Base-by-base conservation (phyloP, 2,329 filamentous ascomycete genomes). In the Fusarium dlaminii region DNA sequence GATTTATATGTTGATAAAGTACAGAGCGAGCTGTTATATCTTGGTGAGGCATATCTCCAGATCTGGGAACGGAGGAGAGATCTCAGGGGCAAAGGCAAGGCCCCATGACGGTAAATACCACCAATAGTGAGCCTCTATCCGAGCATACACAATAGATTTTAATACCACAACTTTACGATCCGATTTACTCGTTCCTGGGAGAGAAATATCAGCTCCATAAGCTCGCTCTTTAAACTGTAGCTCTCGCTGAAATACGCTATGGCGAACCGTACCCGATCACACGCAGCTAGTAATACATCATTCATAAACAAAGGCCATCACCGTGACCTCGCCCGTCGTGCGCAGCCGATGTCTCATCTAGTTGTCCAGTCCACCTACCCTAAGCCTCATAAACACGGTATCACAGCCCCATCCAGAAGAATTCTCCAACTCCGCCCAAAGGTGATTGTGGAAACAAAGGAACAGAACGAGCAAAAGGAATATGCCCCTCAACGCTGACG, bases 31-130 rank as follows among this genome's bases (percentile, higher is more conserved):
- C 89, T 97, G 77, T 82, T 99, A 74, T 97, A 98, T 79, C 92
- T 97, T 1, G 94, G 96, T 59, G 96, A 99, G 87, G 93, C 93
- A 63, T 98, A 98, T 86, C 84, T 98, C 66, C 97, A 98, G 89
- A 90, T 99, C 49, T 98, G 96, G 96, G 96, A 98, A 86, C 88
- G 93, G 82, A 90, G 95, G 83, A 92, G 89, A 80, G 86, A 85
- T 70, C 81, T 84, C 17, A 80, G 77, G 77, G 81, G 80, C 43
- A 87, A 84, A 73, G 81, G 77, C 18, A 78, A 75, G 54, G 58
- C 72, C 49, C 73, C 56, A 75, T 78, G 60, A 76, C 34, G 22
- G 45, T 24, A 46, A 20, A 46, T 39, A 63, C 29, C 34, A 56
- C 29, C 51, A 63, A 74, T 68, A 62, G 45, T 45, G 40, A 45